A percentile compares a stretch with the other conserved stretches of the same genome.
Conservation (phyloP, 73 alveolate species). For the Symbiodinium pilosum region DNA sequence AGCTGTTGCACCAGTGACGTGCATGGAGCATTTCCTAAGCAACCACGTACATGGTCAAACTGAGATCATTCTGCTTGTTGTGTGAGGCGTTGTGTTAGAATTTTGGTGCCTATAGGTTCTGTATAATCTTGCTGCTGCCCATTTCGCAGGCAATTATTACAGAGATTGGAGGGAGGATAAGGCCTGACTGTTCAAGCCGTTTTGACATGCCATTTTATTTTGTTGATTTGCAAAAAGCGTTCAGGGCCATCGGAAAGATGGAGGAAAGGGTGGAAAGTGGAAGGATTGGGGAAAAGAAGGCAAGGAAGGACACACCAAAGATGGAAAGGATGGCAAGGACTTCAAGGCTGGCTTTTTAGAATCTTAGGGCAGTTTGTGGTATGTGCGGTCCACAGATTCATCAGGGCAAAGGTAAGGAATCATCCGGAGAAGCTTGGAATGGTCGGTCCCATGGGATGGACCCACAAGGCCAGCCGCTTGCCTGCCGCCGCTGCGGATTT, state of each 20-base stretch:
- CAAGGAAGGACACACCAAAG: background rate
- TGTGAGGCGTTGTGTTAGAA: no score
- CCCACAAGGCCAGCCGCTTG: no score
- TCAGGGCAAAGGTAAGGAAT: background rate
- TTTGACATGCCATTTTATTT: background rate
- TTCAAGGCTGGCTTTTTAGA: background rate
- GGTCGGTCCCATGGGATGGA: background rate
- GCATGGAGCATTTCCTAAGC: no score
- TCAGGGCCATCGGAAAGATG: slow-evolving; percentile 23
- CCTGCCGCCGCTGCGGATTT: no score
- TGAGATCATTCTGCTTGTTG: no score
- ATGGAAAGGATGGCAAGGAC: slow-evolving; percentile 60
- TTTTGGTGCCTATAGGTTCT: no score
- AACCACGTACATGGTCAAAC: no score
- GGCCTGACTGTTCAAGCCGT: background rate
- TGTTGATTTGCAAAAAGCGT: no score
- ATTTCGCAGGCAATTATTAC: background rate
- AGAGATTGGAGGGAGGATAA: slow-evolving; percentile 7
- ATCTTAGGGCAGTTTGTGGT: background rate
- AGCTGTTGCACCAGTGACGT: no score
- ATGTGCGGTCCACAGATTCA: no score
- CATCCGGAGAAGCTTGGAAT: background rate
- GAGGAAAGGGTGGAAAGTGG: slow-evolving; percentile 24
- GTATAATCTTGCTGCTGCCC: no score
- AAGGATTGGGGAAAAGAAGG: slow-evolving; percentile 12